Evolutionary conservation across 2,329 filamentous ascomycete genomes (phyloP), one percentile per base, ranked within the genome.

Genomic region (Coniochaeta ligniaria): DNA sequence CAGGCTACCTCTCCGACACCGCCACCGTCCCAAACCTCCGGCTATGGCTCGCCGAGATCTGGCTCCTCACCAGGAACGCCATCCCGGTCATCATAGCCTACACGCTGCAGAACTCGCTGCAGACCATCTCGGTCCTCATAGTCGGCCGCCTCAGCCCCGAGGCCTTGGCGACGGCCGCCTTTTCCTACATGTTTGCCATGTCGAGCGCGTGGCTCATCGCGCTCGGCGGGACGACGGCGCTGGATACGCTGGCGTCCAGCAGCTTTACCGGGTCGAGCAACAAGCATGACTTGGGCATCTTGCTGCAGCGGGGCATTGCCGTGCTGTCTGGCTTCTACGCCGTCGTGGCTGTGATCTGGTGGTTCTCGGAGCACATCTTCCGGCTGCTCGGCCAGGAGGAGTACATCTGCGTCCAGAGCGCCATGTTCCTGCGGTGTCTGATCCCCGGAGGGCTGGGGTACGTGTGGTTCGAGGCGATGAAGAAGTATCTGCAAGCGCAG

Each of bases 141-240:
- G 91, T 91, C 3, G 92, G 92, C 11, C 86, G 90, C 2, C 77
- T 92, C 0, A 93, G 89, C 0, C 88, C 92, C 1, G 89, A 95
- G 72, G 86, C 91, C 1, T 77, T 96, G 7, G 90, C 92, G 0
- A 90, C 89, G 0, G 88, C 91, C 1, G 91, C 92, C 0, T 96
- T 96, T 69, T 90, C 89, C 1, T 94, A 95, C 77, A 96, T 96
- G 92, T 96, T 96, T 67, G 92, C 92, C 60, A 92, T 94, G 89
- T 87, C 89, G 24, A 92, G 91, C 0, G 92, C 87, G 0, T 96
- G 92, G 91, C 82, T 96, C 41, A 90, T 96, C 62, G 92, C 88
- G 0, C 82, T 96, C 4, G 92, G 92, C 31, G 92, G 92, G 8
- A 93, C 91, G 0, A 96, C 91, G 1, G 92, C 92, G 0, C 81